phyloP scores from a whole-genome alignment of 805 yeast genomes.

The Cyberlindnera amylophila region DNA sequence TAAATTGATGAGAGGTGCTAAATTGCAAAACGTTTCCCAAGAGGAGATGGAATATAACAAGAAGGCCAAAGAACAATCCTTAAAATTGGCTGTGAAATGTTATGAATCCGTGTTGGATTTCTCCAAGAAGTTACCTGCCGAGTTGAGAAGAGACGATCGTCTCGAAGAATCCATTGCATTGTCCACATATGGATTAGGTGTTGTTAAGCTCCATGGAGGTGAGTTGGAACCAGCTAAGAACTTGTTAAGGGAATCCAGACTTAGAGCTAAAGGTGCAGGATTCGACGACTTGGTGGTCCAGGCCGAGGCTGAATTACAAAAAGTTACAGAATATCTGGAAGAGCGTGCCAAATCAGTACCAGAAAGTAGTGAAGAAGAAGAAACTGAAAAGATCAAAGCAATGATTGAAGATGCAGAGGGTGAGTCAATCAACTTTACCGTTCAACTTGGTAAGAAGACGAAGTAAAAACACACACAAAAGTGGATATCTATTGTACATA shows the following conservation, averaged over 20 bases:
- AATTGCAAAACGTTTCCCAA: conserved; percentile 15
- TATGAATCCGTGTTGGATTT: conserved; percentile 41
- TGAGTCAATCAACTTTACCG: conserved; percentile 11
- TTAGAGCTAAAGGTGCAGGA: conserved; percentile 64
- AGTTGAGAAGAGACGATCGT: conserved; percentile 34
- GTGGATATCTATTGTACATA: background rate
- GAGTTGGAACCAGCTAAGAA: conserved; percentile 55
- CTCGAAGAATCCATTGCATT: conserved; percentile 70
- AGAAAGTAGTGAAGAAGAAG: conserved; percentile 7
- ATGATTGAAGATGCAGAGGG: background rate
- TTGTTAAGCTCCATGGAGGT: conserved; percentile 59
- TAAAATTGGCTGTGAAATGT: conserved; percentile 35
- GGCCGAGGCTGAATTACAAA: conserved; percentile 62
- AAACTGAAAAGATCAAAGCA: conserved; percentile 16
- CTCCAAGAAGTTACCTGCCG: conserved; percentile 37
- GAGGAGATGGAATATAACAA: conserved; percentile 20
- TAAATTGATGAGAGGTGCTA: conserved; percentile 34
- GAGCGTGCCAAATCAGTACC: conserved; percentile 19
- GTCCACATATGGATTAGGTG: conserved; percentile 84
- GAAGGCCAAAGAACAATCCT: conserved; percentile 28
- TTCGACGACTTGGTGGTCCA: conserved; percentile 58
- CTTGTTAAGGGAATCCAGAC: conserved; percentile 62
- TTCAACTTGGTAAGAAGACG: conserved; percentile 9
- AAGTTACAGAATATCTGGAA: conserved; percentile 33
- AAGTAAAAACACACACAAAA: background rate